Conservation (phyloP, 768 basidiomycete genomes). For the Inosperma sp. region DNA sequence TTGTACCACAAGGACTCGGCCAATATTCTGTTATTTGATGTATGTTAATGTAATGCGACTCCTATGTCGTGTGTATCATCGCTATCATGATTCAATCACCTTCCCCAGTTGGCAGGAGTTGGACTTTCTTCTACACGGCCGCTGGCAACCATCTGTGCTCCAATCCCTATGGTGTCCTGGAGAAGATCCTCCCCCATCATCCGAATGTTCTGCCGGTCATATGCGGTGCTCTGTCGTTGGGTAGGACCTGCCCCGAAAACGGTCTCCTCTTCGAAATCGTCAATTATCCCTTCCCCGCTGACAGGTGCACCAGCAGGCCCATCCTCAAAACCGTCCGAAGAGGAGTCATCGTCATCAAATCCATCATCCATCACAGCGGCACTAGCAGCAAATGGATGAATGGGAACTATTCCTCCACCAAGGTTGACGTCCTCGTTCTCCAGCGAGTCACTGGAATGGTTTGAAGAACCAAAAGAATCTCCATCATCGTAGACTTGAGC, state of each 20-base stretch:
- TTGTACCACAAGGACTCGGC: neutral
- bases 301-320: conserved; percentile 18
- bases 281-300: conserved; percentile 22
- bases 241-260: conserved; percentile 65
- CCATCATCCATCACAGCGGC: conserved; percentile 47
- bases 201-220: conserved; percentile 34
- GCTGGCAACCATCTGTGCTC: conserved; percentile 43
- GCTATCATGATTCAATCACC: conserved; percentile 7
- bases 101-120: conserved; percentile 46
- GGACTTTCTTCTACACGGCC: conserved; percentile 62
- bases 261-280: conserved; percentile 51
- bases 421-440: conserved; percentile 40
- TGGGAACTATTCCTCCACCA: conserved; percentile 34
- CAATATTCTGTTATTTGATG: neutral
- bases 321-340: conserved; percentile 43
- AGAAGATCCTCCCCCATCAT: conserved; percentile 62
- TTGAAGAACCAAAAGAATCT: conserved; percentile 49
- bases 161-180: conserved; percentile 60
- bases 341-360: conserved; percentile 50
- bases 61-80: too few relatives aligned
- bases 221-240: conserved; percentile 34
- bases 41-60: neutral
- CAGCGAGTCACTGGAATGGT: conserved; percentile 56
- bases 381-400: conserved; percentile 59
- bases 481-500: conserved; percentile 39